Evolutionary conservation across 1,284 basidiomycete species (phyloP).

Genomic region (Ceratobasidium sp.): DNA sequence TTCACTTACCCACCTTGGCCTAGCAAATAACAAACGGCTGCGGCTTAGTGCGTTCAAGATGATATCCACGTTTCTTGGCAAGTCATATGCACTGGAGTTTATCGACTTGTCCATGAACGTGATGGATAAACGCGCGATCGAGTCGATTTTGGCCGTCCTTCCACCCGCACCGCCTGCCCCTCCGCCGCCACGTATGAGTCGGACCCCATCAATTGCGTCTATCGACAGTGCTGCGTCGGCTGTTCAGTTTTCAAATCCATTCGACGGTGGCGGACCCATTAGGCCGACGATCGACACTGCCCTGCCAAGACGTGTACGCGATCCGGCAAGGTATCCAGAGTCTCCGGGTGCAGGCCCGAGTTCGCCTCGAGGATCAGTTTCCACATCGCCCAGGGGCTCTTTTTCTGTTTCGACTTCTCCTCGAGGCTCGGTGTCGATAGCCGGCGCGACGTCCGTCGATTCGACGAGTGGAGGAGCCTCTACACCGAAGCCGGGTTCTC

Average conservation of each 20-base stretch:
- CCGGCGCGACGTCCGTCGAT: neutral
- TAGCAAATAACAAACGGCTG: slow-evolving; percentile 86
- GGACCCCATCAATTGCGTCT: slow-evolving; percentile 25
- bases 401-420: slow-evolving; percentile 20
- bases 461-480: neutral
- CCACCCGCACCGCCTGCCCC: slow-evolving; percentile 54
- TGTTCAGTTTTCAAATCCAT: slow-evolving; percentile 31
- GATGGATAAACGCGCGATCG: slow-evolving; percentile 83
- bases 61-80: slow-evolving; percentile 66
- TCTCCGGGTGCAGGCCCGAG: slow-evolving; percentile 32
- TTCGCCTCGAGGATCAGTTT: slow-evolving; percentile 20
- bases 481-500: slow-evolving; percentile 13
- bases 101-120: slow-evolving; percentile 88
- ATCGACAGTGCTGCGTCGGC: slow-evolving; percentile 6
- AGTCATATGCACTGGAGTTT: slow-evolving; percentile 80
- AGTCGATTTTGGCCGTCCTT: slow-evolving; percentile 79
- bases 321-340: slow-evolving; percentile 33
- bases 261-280: neutral
- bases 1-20: slow-evolving; percentile 80
- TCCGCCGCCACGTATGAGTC: slow-evolving; percentile 25
- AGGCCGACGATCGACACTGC: slow-evolving; percentile 24
- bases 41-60: slow-evolving; percentile 80
- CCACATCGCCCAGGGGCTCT: slow-evolving; percentile 11
- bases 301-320: slow-evolving; percentile 23
- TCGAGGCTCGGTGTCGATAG: slow-evolving; percentile 19